Evolutionary conservation across 805 yeast species (phyloP).

Genomic region (Peterozyma toletana): DNA sequence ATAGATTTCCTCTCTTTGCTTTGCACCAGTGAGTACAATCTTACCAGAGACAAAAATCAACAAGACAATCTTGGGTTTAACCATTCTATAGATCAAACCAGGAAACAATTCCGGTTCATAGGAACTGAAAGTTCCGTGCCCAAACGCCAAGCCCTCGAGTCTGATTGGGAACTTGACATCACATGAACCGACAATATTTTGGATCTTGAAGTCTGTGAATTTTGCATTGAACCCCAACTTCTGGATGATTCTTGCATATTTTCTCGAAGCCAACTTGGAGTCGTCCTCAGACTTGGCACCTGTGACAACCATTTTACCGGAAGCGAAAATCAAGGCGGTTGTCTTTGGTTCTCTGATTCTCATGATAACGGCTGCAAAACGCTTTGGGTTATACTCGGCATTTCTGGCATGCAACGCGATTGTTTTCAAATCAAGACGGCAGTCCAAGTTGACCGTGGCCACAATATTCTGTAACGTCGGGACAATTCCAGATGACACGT

Average conservation of each 20-base stretch:
- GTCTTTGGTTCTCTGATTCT: conserved; percentile 98
- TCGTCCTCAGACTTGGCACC: conserved; percentile 99
- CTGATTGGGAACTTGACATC: conserved; percentile 98
- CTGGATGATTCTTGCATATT: conserved; percentile 96
- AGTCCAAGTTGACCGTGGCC: conserved; percentile 94
- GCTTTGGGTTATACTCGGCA: conserved; percentile 97
- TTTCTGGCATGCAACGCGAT: conserved; percentile 98
- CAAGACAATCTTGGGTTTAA: conserved; percentile 93
- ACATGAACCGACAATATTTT: conserved; percentile 97
- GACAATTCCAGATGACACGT: conserved; percentile 88
- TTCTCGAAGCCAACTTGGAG: conserved; percentile 95
- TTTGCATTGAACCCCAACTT: conserved; percentile 97
- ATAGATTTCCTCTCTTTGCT: conserved; percentile 96
- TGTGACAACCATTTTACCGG: conserved; percentile 99
- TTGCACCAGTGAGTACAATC: conserved; percentile 97
- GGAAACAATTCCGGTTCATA: conserved; percentile 98
- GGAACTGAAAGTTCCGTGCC: conserved; percentile 97
- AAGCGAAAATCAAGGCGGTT: conserved; percentile 94
- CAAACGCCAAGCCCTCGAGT: conserved; percentile 93
- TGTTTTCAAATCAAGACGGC: conserved; percentile 92
- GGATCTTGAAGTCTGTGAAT: conserved; percentile 96
- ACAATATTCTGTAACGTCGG: conserved; percentile 95
- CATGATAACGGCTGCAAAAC: conserved; percentile 99
- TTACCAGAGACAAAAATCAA: conserved; percentile 95
- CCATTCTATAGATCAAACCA: conserved; percentile 98